These are phyloP conservation scores for Kwoniella sp. DNA, from an alignment of 768 basidiomycete genomes.

Conservation along the genomic window DNA sequence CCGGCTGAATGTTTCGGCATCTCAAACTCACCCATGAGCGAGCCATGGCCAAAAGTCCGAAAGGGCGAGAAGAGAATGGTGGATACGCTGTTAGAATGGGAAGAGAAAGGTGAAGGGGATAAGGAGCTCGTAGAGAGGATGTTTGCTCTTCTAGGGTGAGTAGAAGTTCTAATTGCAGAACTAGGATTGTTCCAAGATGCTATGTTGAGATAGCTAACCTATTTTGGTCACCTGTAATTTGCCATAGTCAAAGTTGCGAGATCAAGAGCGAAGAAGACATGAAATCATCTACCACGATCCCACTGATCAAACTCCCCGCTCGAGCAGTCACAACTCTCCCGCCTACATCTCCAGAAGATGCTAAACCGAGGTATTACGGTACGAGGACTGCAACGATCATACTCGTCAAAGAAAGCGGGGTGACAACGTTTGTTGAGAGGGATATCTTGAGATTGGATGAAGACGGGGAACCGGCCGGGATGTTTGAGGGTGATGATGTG, in stretches of 20 bases:
- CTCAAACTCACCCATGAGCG: conserved; percentile 42
- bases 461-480: conserved; percentile 15
- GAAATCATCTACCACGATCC: conserved; percentile 29
- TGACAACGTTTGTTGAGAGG: conserved; percentile 48
- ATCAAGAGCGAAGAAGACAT: conserved; percentile 26
- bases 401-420: conserved; percentile 43
- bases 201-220: no score
- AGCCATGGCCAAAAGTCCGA: conserved; percentile 55
- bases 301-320: conserved; percentile 24
- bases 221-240: no score
- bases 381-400: conserved; percentile 52
- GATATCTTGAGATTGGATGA: conserved; percentile 37
- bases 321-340: not conserved
- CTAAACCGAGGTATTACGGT: conserved; percentile 41
- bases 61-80: conserved; percentile 44
- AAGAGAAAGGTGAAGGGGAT: not conserved
- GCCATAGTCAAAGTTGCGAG: conserved; percentile 15
- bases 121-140: conserved; percentile 17
- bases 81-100: conserved; percentile 24
- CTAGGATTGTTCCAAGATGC: no score
- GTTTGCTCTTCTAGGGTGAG: conserved; percentile 19
- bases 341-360: not conserved
- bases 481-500: conserved; percentile 21
- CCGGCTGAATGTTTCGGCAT: conserved; percentile 30
- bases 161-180: no score